Percentiles rank a stretch among this genome's conserved stretches.
phyloP scores from a whole-genome alignment of 371 early-diverging fungal species.

The Syncephalastrum contaminatum region DNA sequence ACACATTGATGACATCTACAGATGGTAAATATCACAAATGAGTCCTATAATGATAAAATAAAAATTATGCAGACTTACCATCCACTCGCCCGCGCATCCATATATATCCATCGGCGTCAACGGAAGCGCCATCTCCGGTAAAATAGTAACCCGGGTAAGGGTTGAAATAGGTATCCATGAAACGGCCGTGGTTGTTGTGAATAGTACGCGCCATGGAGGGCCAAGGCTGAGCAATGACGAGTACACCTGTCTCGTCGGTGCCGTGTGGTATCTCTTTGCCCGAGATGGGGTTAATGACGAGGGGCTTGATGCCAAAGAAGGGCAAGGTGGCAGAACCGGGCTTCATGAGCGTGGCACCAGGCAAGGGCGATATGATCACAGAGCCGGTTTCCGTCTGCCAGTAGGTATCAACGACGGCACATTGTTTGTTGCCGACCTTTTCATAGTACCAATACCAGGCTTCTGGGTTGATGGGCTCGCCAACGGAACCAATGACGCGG shows the following conservation, averaged over 20 bases:
- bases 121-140: conserved; percentile 86
- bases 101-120: conserved; percentile 89
- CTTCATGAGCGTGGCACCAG: conserved; percentile 84
- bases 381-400: conserved; percentile 98
- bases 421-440: conserved; percentile 81
- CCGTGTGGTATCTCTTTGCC: conserved; percentile 71
- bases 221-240: conserved; percentile 87
- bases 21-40: too few relatives aligned
- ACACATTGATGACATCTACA: conserved; percentile 92
- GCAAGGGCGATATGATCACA: conserved; percentile 90
- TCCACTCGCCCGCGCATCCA: conserved; percentile 95
- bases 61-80: conserved; percentile 31
- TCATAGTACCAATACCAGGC: conserved; percentile 98
- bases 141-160: conserved; percentile 88
- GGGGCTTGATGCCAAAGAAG: conserved; percentile 94
- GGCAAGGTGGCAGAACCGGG: conserved; percentile 97
- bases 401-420: conserved; percentile 97
- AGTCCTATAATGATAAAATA: background rate
- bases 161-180: conserved; percentile 85
- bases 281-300: conserved; percentile 78
- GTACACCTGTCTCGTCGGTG: conserved; percentile 83
- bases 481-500: conserved; percentile 94
- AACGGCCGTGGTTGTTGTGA: conserved; percentile 86
- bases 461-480: conserved; percentile 98
- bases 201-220: conserved; percentile 95